These are phyloP conservation scores for Sugiyamaella paludigena DNA, from an alignment of 1,139 yeast genomes.

Conservation along the genomic window DNA sequence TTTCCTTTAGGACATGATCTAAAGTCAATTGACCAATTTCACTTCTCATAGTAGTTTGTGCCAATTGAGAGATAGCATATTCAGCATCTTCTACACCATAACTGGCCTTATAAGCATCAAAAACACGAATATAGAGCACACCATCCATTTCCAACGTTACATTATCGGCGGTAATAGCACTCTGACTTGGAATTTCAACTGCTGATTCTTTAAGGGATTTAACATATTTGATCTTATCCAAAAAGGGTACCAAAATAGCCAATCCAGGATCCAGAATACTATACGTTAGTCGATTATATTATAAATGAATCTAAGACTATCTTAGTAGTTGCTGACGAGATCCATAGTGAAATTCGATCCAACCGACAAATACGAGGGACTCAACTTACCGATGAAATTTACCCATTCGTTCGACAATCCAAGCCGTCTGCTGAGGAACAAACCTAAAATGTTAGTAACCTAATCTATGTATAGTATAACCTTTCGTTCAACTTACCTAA, in stretches of 20 bases:
- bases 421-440: conserved; percentile 89
- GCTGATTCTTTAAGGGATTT: conserved; percentile 82
- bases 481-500: conserved; percentile 36
- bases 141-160: conserved; percentile 86
- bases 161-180: conserved; percentile 83
- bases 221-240: conserved; percentile 77
- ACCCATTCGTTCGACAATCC: conserved; percentile 92
- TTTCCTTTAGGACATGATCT: conserved; percentile 73
- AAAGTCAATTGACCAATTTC: conserved; percentile 81
- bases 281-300: neutral
- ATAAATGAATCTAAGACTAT: no score
- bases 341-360: no score
- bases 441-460: conserved; percentile 37
- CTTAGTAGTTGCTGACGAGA: no score
- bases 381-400: conserved; percentile 54
- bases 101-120: conserved; percentile 80
- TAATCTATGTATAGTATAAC: no score
- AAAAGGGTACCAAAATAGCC: conserved; percentile 65
- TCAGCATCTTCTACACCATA: conserved; percentile 89
- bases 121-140: conserved; percentile 70
- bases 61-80: conserved; percentile 80
- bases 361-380: no score
- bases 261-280: conserved; percentile 72
- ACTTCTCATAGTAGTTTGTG: conserved; percentile 87
- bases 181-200: conserved; percentile 77